Percentiles rank a stretch among this genome's conserved stretches.
Conservation (phyloP, 2,329 filamentous ascomycete species). For the Fusarium buxicola region DNA sequence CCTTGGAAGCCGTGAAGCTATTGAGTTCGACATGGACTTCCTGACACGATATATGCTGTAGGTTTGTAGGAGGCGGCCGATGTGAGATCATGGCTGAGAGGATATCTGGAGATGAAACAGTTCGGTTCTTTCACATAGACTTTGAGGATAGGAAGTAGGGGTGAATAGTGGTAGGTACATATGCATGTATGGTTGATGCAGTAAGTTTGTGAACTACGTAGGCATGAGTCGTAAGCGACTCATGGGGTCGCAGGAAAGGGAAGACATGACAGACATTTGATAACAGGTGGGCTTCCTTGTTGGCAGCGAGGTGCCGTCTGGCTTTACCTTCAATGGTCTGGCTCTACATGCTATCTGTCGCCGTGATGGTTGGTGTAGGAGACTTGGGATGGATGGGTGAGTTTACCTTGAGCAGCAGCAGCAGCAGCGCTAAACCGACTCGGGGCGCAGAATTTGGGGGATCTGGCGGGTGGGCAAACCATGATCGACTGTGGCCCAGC, state of each 20-base stretch:
- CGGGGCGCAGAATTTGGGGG: constrained; percentile 7
- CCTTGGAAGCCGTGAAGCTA: constrained; percentile 18
- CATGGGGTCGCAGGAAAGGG: not conserved
- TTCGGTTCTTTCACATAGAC: constrained; percentile 3
- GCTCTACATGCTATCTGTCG: constrained; percentile 11
- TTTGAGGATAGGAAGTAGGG: not conserved
- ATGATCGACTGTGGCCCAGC: constrained; percentile 10
- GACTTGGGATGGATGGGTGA: constrained; percentile 23
- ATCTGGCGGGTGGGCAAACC: constrained; percentile 19
- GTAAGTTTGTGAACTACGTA: constrained; percentile 6
- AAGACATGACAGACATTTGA: too few relatives aligned
- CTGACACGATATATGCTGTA: constrained; percentile 10
- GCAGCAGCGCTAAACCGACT: constrained; percentile 11
- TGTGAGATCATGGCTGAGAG: constrained; percentile 1
- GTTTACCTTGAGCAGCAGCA: not conserved
- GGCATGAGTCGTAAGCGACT: constrained; percentile 7
- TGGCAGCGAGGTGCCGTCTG: constrained; percentile 13
- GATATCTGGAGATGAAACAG: not conserved
- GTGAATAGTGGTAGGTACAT: not conserved
- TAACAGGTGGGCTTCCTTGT: constrained; percentile 33
- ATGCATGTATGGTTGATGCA: not conserved
- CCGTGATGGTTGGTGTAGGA: constrained; percentile 27
- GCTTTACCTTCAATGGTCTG: constrained; percentile 18
- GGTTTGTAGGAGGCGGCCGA: not conserved
- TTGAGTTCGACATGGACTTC: constrained; percentile 9